Percentiles rank a stretch among this genome's conserved stretches.
Evolutionary conservation across 805 yeast species (phyloP).

Genomic region (Sugiyamaella smithiae): DNA sequence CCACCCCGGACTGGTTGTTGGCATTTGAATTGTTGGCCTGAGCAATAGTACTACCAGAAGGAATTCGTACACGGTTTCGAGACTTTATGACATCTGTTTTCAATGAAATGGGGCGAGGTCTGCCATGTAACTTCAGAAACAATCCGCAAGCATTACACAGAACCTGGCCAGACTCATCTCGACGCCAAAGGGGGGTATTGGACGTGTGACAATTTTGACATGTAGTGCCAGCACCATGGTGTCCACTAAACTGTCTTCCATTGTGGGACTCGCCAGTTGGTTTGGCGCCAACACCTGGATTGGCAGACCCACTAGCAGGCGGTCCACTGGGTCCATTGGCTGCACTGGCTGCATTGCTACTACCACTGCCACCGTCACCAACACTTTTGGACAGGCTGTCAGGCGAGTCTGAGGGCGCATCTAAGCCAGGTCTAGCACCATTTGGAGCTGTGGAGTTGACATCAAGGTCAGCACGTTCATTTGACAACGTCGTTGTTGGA

Average conservation of each 20-base stretch:
- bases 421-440: too few relatives aligned
- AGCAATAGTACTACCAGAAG: neutral
- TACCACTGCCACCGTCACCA: too few relatives aligned
- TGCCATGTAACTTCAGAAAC: slow-evolving; percentile 84
- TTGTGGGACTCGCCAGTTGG: too few relatives aligned
- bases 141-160: slow-evolving; percentile 94
- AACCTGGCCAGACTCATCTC: slow-evolving; percentile 88
- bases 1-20: neutral
- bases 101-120: slow-evolving; percentile 87
- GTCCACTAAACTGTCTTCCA: neutral
- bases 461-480: too few relatives aligned
- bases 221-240: neutral
- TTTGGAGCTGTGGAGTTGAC: too few relatives aligned
- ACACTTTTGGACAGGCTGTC: too few relatives aligned
- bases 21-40: neutral
- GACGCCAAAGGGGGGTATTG: slow-evolving; percentile 92
- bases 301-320: too few relatives aligned
- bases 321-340: too few relatives aligned
- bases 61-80: slow-evolving; percentile 48
- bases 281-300: too few relatives aligned
- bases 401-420: too few relatives aligned
- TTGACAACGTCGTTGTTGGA: too few relatives aligned
- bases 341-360: too few relatives aligned
- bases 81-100: slow-evolving; percentile 92
- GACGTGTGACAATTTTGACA: slow-evolving; percentile 82